These are phyloP conservation scores for Eucalyptus curtisii DNA, from an alignment of 345 rosid genomes.

Conservation along the genomic window DNA sequence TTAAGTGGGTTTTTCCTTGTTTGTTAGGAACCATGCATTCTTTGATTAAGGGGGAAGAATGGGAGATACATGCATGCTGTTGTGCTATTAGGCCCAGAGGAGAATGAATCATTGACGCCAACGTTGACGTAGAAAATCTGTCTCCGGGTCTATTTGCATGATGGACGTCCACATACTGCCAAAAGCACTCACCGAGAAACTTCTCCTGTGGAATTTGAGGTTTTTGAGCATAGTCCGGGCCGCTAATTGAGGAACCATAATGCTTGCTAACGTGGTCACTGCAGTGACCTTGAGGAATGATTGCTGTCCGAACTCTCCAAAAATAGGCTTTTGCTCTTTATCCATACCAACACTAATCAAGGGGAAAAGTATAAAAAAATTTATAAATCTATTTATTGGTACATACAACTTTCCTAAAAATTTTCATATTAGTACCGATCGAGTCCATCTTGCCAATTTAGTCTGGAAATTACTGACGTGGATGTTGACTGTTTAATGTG, in stretches of 20 bases:
- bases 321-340: neutral
- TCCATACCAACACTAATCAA: neutral
- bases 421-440: too few relatives aligned
- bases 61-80: neutral
- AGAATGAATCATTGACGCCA: neutral
- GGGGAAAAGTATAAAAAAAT: neutral
- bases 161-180: neutral
- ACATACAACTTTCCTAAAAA: too few relatives aligned
- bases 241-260: neutral
- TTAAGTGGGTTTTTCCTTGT: neutral
- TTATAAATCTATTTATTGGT: too few relatives aligned
- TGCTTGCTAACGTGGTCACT: neutral
- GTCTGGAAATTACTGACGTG: accelerated
- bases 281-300: neutral
- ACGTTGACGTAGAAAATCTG: neutral
- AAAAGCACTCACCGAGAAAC: neutral
- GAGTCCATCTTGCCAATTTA: neutral
- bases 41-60: neutral
- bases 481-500: too few relatives aligned
- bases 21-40: neutral
- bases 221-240: neutral
- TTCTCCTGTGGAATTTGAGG: neutral
- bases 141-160: neutral
- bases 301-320: neutral
- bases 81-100: neutral